Evolutionary conservation across 495 filamentous ascomycete genomes (phyloP), one percentile per base, ranked within the genome.

Genomic region (Tuber calosporum): DNA sequence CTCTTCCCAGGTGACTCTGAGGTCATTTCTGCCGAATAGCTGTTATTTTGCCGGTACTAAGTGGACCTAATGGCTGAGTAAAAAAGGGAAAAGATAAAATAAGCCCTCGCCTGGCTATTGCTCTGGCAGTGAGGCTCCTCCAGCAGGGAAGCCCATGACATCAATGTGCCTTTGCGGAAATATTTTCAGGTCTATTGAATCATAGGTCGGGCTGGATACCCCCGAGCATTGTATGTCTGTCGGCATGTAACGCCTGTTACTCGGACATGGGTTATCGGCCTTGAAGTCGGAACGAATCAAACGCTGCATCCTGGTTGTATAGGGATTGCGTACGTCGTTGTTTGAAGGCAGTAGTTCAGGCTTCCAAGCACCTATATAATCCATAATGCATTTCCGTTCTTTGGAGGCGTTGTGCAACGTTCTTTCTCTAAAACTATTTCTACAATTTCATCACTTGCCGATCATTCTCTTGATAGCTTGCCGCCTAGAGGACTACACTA

Each of bases 81-180:
- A 45, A 19, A 45, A 11, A 53, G 45, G 8, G n/a, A n/a, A 43
- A 43, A 53, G 45, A 26, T 53, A 53, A 53, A 53, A 53, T 53
- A 53, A 53, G 45, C 22, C 7, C 20, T n/a, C 45, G 45, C 7
- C 45, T 53, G 45, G 45, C 45, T n/a, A 9, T 11, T 58, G 17
- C 26, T 58, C 53, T 30, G 9, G n/a, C n/a, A 58, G n/a, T 58
- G 53, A 58, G 53, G 53, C 53, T 58, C 53, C 53, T 58, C 53
- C n/a, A 58, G 53, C 15, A 58, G 53, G 53, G 15, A 26, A 15
- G 11, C 53, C n/a, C 26, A 58, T 58, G 53, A 58, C 53, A 58
- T 58, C 53, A 58, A 26, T 58, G 26, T 11, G 53, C 11, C 53
- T 58, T 58, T 26, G n/a, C n/a, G 9, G 53, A 58, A 58, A 1